Percentiles rank a stretch among this genome's conserved stretches.
Conservation (phyloP, 2,329 filamentous ascomycete species). For the Cladosporium sp. region DNA sequence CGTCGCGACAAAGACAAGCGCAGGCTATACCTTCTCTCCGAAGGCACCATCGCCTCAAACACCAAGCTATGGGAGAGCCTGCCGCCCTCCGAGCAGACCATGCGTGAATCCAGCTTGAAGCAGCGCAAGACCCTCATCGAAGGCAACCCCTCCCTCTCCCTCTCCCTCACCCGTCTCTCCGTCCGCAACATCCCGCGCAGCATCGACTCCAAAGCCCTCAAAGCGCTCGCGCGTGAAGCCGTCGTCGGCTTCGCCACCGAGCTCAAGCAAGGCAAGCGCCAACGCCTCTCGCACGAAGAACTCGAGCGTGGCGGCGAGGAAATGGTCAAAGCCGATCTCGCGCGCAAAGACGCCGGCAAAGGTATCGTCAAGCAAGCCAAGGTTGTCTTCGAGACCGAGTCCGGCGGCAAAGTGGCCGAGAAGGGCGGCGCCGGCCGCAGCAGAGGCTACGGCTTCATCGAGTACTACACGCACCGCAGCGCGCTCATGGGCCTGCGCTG, state of each 20-base stretch:
- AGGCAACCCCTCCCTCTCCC: slow-evolving; percentile 82
- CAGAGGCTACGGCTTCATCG: slow-evolving; percentile 94
- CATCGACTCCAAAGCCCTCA: slow-evolving; percentile 82
- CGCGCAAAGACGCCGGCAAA: slow-evolving; percentile 78
- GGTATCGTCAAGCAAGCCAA: slow-evolving; percentile 91
- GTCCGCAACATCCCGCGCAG: slow-evolving; percentile 87
- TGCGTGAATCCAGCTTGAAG: slow-evolving; percentile 82
- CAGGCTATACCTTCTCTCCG: slow-evolving; percentile 80
- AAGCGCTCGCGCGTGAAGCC: slow-evolving; percentile 86
- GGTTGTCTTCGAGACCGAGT: slow-evolving; percentile 84
- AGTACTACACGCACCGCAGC: slow-evolving; percentile 90
- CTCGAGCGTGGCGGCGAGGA: slow-evolving; percentile 74
- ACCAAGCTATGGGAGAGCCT: slow-evolving; percentile 77
- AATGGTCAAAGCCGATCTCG: slow-evolving; percentile 76
- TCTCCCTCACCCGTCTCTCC: slow-evolving; percentile 86
- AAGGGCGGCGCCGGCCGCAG: slow-evolving; percentile 75
- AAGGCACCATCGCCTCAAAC: slow-evolving; percentile 78
- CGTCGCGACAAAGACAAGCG: slow-evolving; percentile 83
- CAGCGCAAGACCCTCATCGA: slow-evolving; percentile 91
- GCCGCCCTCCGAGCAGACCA: slow-evolving; percentile 75
- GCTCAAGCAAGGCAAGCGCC: slow-evolving; percentile 73
- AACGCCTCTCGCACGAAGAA: slow-evolving; percentile 87
- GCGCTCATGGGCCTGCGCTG: slow-evolving; percentile 93
- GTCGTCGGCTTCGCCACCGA: slow-evolving; percentile 92
- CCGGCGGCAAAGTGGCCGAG: slow-evolving; percentile 82